Conservation (phyloP, 2,329 filamentous ascomycete genomes). For the Penicillium sp. region DNA sequence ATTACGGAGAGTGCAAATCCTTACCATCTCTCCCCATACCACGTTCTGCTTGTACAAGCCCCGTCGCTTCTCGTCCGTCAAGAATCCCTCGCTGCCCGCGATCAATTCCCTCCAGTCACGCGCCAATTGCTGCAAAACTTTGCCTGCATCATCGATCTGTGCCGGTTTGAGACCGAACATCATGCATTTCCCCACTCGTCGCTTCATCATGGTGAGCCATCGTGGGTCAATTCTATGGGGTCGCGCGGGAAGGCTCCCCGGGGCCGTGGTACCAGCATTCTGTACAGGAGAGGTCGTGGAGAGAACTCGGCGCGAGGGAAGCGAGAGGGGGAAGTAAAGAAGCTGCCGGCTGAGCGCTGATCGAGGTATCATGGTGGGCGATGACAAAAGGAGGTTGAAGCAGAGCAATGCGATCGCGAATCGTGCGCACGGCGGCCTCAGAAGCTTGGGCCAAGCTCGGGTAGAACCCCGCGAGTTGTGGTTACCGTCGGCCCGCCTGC, state of each 20-base stretch:
- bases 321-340: constrained; percentile 12
- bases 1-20: constrained; percentile 14
- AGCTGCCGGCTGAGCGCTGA: constrained; percentile 26
- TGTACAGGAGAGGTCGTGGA: constrained; percentile 25
- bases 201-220: constrained; percentile 72
- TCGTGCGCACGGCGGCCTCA: constrained; percentile 7
- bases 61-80: constrained; percentile 65
- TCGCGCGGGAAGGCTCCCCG: constrained; percentile 21
- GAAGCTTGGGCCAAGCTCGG: constrained; percentile 25
- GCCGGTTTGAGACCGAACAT: constrained; percentile 68
- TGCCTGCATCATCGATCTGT: constrained; percentile 63
- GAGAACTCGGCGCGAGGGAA: constrained; percentile 18
- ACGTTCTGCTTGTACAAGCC: constrained; percentile 70
- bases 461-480: constrained; percentile 25
- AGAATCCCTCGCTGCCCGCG: constrained; percentile 75
- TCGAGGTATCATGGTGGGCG: constrained; percentile 29
- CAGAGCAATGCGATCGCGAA: constrained; percentile 1
- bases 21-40: constrained; percentile 85
- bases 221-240: constrained; percentile 52
- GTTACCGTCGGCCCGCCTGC: constrained; percentile 4
- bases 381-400: constrained; percentile 11
- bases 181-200: constrained; percentile 73
- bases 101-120: constrained; percentile 72
- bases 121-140: constrained; percentile 64
- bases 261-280: constrained; percentile 17